Evolutionary conservation across 2,329 filamentous ascomycete species (phyloP), one percentile per base, ranked within the genome.

Genomic region (Simplicillium sp.): DNA sequence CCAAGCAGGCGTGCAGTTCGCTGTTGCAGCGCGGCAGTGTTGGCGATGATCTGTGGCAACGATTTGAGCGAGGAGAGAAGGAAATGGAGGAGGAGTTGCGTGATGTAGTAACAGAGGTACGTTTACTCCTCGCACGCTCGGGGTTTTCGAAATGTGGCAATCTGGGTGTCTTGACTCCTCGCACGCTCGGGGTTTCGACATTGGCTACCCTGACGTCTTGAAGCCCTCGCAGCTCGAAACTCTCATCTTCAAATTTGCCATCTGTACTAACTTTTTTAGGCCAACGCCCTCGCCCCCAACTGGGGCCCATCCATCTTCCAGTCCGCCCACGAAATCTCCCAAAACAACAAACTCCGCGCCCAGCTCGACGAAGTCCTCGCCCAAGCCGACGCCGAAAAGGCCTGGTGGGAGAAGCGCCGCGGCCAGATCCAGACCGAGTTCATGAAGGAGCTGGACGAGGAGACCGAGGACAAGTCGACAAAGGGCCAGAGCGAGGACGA

Each of bases 261-360:
- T n/a, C 44, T 16, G 14, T 32, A 14, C 43, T 42, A 15, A 41
- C 16, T 33, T 37, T 15, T 14, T 34, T 50, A 96, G 87, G 92
- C 94, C 54, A 97, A 97, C 59, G 88, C 85, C 15, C 84, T 96
- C 48, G 74, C 79, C 2, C 82, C 86, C 37, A 82, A 83, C 61
- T 98, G 92, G 92, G 92, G 92, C 46, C 82, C 92, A 58, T 80
- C 77, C 42, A 97, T 98, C 60, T 98, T 98, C 75, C 92, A 98
- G 64, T 89, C 86, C 36, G 92, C 92, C 41, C 94, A 94, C 64
- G 92, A 98, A 64, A 96, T 98, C 64, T 80, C 84, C 44, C 83
- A 87, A 56, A 96, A 96, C 66, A 75, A 77, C 34, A 66, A 80
- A 36, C 75, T 95, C 55, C 84, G 87, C 50, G 72, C 82, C 49